Evolutionary conservation across 1,284 basidiomycete species (phyloP), one percentile per base, ranked within the genome.

Genomic region (Melampsora larici-populina): DNA sequence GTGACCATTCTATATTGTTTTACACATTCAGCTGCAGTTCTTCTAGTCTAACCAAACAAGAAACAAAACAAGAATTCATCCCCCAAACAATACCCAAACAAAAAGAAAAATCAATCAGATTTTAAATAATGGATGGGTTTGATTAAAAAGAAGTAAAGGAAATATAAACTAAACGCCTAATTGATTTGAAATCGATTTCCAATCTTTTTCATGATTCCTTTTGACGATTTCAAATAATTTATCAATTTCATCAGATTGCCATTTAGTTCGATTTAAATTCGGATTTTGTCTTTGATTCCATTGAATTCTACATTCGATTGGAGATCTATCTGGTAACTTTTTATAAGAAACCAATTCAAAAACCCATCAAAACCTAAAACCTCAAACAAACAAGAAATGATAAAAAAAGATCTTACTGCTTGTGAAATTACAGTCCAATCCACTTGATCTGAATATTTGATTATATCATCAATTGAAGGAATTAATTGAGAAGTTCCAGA

Each of bases 211-310:
- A 0, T 62, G 62, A 29, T 51, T 60, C 55, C 40, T 51, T 48
- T 79, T 78, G 29, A 79, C 80, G 8, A 79, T 49, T 36, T 71
- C 62, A 17, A 55, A n/a, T n/a, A 81, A 55, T 18, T n/a, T 31
- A 15, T 71, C 64, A n/a, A 70, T 51, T 63, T 81, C 81, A 4
- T 70, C 51, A 1, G 72, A 48, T 3, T 33, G 31, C 70, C 79
- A 81, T 36, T 79, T 80, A 24, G 68, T 46, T 55, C 65, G n/a
- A 18, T 72, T 79, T 33, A 81, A 33, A 0, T 24, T 17, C 0
- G 81, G 80, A 65, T 81, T 79, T 31, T 81, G 79, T 36, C 76
- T 73, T 58, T 80, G 79, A 7, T 74, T 48, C 79, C 80, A 81
- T 43, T 81, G 81, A 29, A 81, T 78, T 29, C 71, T 78, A 60